Conservation (phyloP, 768 basidiomycete genomes). For the Cystofilobasidium ferigula region DNA sequence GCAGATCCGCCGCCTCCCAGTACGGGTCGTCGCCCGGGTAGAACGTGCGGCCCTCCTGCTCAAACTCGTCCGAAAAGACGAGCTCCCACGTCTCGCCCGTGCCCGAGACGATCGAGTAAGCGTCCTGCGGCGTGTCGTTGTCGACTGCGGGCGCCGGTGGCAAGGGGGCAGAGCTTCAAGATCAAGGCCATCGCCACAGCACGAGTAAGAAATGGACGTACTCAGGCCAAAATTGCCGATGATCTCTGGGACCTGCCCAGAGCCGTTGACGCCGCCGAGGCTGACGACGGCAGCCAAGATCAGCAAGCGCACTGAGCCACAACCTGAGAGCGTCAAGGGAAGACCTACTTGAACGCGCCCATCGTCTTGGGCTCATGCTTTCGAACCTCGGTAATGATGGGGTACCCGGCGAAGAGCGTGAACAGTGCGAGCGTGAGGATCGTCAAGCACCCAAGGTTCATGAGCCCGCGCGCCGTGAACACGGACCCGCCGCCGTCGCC, state of each 20-base stretch:
- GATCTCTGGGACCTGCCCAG: constrained; percentile 16
- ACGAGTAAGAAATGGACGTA: neutral
- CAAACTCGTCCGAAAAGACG: constrained; percentile 20
- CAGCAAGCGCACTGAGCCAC: neutral
- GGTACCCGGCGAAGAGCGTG: constrained; percentile 25
- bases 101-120: constrained; percentile 7
- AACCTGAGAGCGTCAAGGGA: neutral
- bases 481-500: neutral
- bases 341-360: constrained; percentile 21
- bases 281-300: neutral
- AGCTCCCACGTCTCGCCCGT: constrained; percentile 25
- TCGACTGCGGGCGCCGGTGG: constrained; percentile 4
- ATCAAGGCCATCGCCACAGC: neutral
- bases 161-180: neutral
- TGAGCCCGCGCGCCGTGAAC: constrained; percentile 15
- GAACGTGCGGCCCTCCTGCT: constrained; percentile 20
- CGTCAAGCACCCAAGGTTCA: constrained; percentile 15
- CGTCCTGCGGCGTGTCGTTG: constrained; percentile 11
- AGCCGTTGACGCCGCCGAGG: constrained; percentile 22
- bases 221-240: constrained; percentile 1
- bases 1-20: constrained; percentile 21
- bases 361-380: neutral
- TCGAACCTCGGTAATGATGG: constrained; percentile 2
- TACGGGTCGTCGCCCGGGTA: constrained; percentile 26
- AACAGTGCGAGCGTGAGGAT: constrained; percentile 11